A percentile compares a stretch with the other conserved stretches of the same genome.
Evolutionary conservation across 495 filamentous ascomycete genomes (phyloP).

Genomic region (Tuber borchii): DNA sequence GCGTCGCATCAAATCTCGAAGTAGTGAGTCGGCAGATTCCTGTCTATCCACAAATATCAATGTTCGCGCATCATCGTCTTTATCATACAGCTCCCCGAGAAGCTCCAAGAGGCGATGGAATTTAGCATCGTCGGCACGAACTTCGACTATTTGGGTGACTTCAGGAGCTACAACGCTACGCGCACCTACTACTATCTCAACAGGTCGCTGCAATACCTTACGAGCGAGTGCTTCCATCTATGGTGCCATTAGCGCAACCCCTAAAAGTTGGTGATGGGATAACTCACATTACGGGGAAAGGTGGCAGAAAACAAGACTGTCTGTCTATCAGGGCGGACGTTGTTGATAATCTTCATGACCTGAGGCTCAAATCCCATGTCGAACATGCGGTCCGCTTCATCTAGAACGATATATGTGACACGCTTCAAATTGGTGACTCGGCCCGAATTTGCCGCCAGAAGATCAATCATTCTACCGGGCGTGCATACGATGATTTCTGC

Average conservation of each 20-base stretch:
- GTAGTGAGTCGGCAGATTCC: conserved; percentile 80
- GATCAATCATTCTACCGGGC: conserved; percentile 93
- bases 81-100: conserved; percentile 76
- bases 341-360: conserved; percentile 90
- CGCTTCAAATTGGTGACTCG: conserved; percentile 83
- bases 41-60: conserved; percentile 94
- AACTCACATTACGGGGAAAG: conserved; percentile 59
- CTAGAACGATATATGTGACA: conserved; percentile 87
- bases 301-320: conserved; percentile 95
- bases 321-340: conserved; percentile 84
- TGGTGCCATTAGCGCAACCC: background rate
- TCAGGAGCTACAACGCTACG: conserved; percentile 87
- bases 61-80: conserved; percentile 80
- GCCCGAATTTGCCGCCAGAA: conserved; percentile 84
- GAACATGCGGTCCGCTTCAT: conserved; percentile 98
- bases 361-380: conserved; percentile 99
- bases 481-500: conserved; percentile 94
- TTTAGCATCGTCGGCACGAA: conserved; percentile 75
- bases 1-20: conserved; percentile 75
- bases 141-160: conserved; percentile 89
- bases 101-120: conserved; percentile 77
- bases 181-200: conserved; percentile 89
- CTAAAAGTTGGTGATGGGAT: background rate
- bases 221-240: conserved; percentile 87
- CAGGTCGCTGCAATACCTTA: conserved; percentile 75